Conservation (phyloP, 257 asterid species). For the Solanum sejunctum region DNA sequence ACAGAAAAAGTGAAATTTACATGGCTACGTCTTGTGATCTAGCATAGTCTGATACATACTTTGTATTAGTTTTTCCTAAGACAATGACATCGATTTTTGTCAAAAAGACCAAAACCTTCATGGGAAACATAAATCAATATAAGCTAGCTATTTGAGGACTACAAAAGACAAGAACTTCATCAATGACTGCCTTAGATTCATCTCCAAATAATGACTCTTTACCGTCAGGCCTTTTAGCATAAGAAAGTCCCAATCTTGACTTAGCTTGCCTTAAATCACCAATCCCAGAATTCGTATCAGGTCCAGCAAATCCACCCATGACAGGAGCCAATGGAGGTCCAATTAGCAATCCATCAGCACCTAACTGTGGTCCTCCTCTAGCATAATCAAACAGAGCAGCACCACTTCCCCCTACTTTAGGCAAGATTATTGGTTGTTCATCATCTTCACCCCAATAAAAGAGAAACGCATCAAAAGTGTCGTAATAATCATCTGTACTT, state of each 20-base stretch:
- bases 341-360: slow-evolving; percentile 79
- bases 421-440: slow-evolving; percentile 29
- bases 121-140: slow-evolving; percentile 18
- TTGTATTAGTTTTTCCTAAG: neutral
- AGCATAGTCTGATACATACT: neutral
- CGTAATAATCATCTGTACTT: slow-evolving; percentile 86
- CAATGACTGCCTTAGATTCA: slow-evolving; percentile 41
- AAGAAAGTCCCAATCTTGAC: slow-evolving; percentile 80
- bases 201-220: slow-evolving; percentile 79
- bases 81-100: neutral
- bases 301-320: slow-evolving; percentile 92
- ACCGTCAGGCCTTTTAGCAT: slow-evolving; percentile 72
- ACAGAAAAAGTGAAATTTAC: neutral
- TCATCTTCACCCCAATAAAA: slow-evolving; percentile 46
- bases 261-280: slow-evolving; percentile 77
- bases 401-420: slow-evolving; percentile 90
- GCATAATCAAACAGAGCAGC: slow-evolving; percentile 92
- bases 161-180: slow-evolving; percentile 68
- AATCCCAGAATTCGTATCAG: slow-evolving; percentile 74
- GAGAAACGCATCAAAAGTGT: slow-evolving; percentile 72
- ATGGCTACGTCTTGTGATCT: neutral
- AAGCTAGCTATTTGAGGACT: slow-evolving; percentile 88
- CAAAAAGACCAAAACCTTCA: neutral
- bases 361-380: slow-evolving; percentile 90
- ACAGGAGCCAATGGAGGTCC: slow-evolving; percentile 92